phyloP scores from a whole-genome alignment of 768 basidiomycete genomes.

The Dioszegia aurantiaca region DNA sequence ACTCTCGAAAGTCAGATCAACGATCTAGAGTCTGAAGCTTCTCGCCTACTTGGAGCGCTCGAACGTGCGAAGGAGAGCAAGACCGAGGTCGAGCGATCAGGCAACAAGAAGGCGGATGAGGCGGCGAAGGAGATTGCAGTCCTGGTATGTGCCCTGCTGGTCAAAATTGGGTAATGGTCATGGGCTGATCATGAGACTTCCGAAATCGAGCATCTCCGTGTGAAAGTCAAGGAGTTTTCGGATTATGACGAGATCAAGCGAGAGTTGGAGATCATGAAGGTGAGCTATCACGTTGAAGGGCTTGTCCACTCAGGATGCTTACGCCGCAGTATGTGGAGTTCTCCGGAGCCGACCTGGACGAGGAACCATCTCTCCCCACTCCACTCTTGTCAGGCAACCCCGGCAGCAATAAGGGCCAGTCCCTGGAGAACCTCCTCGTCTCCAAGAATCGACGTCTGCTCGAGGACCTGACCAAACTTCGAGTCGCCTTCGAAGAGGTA shows the following conservation, averaged over 20 bases:
- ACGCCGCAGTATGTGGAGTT: constrained; percentile 86
- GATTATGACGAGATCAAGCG: constrained; percentile 99
- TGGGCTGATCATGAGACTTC: constrained; percentile 53
- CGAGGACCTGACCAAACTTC: constrained; percentile 86
- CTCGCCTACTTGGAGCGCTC: constrained; percentile 65
- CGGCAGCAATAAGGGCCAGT: constrained; percentile 64
- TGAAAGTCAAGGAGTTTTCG: constrained; percentile 66
- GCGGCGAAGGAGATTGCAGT: constrained; percentile 58
- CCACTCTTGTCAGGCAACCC: constrained; percentile 85
- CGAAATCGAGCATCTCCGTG: constrained; percentile 69
- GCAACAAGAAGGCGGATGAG: constrained; percentile 63
- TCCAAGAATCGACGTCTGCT: constrained; percentile 89
- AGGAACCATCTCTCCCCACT: constrained; percentile 67
- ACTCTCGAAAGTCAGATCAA: constrained; percentile 69
- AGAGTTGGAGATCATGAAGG: constrained; percentile 98
- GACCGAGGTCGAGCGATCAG: constrained; percentile 59
- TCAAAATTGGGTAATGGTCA: background rate
- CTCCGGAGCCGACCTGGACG: constrained; percentile 72
- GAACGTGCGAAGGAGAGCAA: constrained; percentile 59
- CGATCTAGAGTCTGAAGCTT: constrained; percentile 72
- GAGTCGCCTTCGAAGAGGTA: constrained; percentile 79
- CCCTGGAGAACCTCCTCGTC: constrained; percentile 84
- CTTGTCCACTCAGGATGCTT: background rate
- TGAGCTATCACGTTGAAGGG: constrained; percentile 47
- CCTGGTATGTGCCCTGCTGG: constrained; percentile 55